phyloP scores from a whole-genome alignment of 768 basidiomycete genomes.

The Suillus ampliporus region DNA sequence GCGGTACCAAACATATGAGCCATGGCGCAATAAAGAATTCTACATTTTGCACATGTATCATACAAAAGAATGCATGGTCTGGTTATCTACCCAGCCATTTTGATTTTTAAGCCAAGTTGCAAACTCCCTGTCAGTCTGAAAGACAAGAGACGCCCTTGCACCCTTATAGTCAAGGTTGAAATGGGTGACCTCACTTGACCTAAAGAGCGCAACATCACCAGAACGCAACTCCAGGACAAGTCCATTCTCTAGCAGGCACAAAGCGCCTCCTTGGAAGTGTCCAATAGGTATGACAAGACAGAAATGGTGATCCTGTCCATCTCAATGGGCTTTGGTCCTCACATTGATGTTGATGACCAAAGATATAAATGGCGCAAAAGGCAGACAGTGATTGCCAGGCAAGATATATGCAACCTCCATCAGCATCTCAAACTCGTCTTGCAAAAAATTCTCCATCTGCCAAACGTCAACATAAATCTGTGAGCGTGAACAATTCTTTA shows the following conservation, averaged over 20 bases:
- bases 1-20: background rate
- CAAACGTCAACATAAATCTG: background rate
- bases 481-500: background rate
- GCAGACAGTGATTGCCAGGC: background rate
- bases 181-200: conserved; percentile 7
- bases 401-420: background rate
- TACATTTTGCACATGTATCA: background rate
- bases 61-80: background rate
- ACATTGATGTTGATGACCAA: conserved; percentile 16
- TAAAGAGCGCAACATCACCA: conserved; percentile 13
- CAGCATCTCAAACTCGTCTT: conserved; percentile 11
- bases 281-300: conserved; percentile 13
- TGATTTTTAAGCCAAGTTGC: conserved; percentile 1
- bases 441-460: conserved; percentile 1
- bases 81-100: conserved; percentile 8
- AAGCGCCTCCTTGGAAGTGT: conserved; percentile 6
- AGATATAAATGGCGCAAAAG: conserved; percentile 4
- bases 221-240: conserved; percentile 10
- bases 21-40: too few relatives aligned
- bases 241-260: conserved; percentile 14
- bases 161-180: conserved; percentile 16
- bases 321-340: conserved; percentile 9
- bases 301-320: background rate
- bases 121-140: conserved; percentile 14
- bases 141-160: conserved; percentile 10